Conservation (phyloP, 257 asterid species). For the Solanum rostratum region DNA sequence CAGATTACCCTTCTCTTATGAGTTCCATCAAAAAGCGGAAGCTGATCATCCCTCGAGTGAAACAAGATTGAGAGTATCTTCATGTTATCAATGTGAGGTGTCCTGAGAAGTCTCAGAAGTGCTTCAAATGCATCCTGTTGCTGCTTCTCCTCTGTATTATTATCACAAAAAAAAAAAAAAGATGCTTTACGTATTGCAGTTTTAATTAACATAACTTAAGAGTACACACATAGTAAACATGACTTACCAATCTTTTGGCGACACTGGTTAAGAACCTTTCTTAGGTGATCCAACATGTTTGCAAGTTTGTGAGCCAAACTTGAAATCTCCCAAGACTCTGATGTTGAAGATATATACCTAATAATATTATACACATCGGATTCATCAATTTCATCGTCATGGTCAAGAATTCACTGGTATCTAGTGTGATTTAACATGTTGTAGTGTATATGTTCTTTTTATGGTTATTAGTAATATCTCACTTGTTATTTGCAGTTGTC, state of each 20-base stretch:
- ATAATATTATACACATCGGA: background rate
- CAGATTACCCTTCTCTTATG: background rate
- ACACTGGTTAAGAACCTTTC: conserved; percentile 16
- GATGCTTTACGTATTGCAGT: background rate
- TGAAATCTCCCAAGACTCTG: conserved; percentile 51
- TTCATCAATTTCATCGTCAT: background rate
- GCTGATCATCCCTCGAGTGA: background rate
- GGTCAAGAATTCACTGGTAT: background rate
- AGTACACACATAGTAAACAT: background rate
- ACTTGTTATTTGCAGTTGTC: background rate
- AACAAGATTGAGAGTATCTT: background rate
- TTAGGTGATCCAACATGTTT: conserved; percentile 40
- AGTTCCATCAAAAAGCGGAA: conserved; percentile 4
- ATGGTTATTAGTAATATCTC: no score
- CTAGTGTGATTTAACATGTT: no score
- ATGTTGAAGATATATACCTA: conserved; percentile 34
- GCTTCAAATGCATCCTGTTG: background rate
- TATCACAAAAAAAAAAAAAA: background rate
- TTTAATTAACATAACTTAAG: background rate
- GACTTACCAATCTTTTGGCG: conserved; percentile 26
- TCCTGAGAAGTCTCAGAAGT: background rate
- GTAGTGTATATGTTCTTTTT: no score
- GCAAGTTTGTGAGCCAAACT: conserved; percentile 53
- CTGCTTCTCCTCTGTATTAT: background rate
- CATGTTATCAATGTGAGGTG: conserved; percentile 4